Base-by-base conservation (phyloP, 2,329 filamentous ascomycete species). In the Colletotrichum sp. region DNA sequence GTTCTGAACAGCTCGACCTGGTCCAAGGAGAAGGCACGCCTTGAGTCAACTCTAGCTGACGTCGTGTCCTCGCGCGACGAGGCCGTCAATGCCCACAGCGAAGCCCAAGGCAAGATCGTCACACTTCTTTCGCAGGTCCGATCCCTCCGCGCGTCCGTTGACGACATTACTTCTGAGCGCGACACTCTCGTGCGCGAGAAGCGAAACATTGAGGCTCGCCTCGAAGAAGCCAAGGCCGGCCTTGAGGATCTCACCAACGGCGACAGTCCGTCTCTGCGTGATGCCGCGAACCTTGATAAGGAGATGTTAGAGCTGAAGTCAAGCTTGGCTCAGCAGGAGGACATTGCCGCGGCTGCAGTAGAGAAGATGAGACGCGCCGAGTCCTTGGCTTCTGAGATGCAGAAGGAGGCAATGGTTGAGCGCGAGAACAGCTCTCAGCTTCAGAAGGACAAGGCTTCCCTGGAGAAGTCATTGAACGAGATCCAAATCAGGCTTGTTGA, bases 361-460 rank as follows among this genome's bases (percentile, higher is more conserved):
- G 96, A 97, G 81, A 99, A 99, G 89, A 99, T 99, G 97, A 92
- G 96, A 71, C 93, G 96, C 28, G 95, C 97, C 3, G 96, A 99
- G 82, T 95, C 95, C 6, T 88, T 99, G 36, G 93, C 93, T 2
- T 92, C 93, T 10, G 97, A 99, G 85, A 93, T 98, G 78, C 96
- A 99, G 82, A 98, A 97, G 84, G 97, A 99, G 81, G 95, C 98
- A 77, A 92, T 93, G 21, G 92, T 91, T 9, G 96, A 98, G 86
- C 92, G 96, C 12, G 97, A 99, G 82, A 91, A 91, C 39, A 96
- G 93, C 80, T 92, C 94, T 7, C 92, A 94, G 79, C 89, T 99
- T 71, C 95, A 97, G 84, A 96, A 96, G 83, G 95, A 98, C 79
- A 99, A 98, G 87, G 95, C 95, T 5, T 91, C 91, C 1, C 88